phyloP scores from a whole-genome alignment of 169 alveolate species.

The Plasmodium malariae region DNA sequence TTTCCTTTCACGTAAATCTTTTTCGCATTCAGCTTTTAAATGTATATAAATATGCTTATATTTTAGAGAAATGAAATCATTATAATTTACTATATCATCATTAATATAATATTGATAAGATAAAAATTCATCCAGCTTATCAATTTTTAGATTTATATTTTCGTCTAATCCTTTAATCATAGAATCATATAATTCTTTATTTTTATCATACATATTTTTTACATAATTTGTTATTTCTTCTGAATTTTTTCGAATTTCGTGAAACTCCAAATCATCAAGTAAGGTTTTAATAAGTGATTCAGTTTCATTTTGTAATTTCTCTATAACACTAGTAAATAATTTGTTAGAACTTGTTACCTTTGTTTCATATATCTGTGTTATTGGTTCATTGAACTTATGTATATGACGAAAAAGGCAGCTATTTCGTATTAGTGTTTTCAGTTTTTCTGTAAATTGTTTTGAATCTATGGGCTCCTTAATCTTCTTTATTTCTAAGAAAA shows the following conservation, averaged over 20 bases:
- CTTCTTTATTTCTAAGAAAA: conserved; percentile 3
- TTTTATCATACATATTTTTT: not conserved
- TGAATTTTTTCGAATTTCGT: not conserved
- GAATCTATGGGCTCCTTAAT: not conserved
- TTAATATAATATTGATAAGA: too few relatives aligned
- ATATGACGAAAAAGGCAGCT: conserved; percentile 3
- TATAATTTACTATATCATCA: not conserved
- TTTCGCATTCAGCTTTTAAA: not conserved
- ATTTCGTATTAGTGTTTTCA: not conserved
- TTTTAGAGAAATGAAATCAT: conserved; percentile 4
- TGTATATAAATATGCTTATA: not conserved
- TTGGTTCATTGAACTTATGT: not conserved
- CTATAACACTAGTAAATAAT: conserved; percentile 6
- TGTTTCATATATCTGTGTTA: not conserved
- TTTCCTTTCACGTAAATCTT: not conserved
- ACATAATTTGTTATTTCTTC: not conserved
- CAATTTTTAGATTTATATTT: too few relatives aligned
- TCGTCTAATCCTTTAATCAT: too few relatives aligned
- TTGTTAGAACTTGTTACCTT: conserved; percentile 1
- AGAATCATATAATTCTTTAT: too few relatives aligned
- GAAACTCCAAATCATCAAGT: not conserved
- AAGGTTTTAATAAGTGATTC: not conserved
- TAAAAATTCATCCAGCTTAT: too few relatives aligned
- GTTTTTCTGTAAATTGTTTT: not conserved
- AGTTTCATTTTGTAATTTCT: not conserved